These are phyloP conservation scores for Serendipita indica DNA, from an alignment of 768 basidiomycete species.

Conservation along the genomic window DNA sequence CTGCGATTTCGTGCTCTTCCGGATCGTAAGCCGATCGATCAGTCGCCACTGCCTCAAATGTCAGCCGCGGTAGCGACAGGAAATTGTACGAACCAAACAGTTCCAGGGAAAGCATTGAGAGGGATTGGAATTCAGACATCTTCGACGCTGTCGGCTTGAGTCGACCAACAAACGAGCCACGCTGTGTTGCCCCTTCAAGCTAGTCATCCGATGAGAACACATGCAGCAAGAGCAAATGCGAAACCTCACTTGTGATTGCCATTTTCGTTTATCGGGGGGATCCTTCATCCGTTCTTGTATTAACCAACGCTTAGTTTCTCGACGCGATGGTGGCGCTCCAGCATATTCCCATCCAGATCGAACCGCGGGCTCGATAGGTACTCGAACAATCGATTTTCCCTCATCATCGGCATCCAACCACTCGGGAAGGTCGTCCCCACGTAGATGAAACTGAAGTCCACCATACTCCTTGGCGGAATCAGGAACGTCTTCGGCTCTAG, in stretches of 20 bases:
- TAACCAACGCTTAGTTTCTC: conserved; percentile 39
- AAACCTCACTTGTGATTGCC: conserved; percentile 19
- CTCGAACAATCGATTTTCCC: background rate
- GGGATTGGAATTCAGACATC: conserved; percentile 43
- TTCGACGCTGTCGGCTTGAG: conserved; percentile 41
- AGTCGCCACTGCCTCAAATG: conserved; percentile 38
- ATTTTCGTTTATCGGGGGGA: conserved; percentile 16
- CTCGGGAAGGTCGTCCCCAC: conserved; percentile 43
- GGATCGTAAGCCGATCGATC: conserved; percentile 49
- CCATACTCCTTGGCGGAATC: conserved; percentile 59
- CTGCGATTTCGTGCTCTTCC: conserved; percentile 45
- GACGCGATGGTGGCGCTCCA: conserved; percentile 45
- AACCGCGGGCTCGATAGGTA: conserved; percentile 20
- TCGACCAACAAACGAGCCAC: conserved; percentile 42
- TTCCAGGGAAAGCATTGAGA: conserved; percentile 74
- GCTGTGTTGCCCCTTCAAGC: conserved; percentile 66
- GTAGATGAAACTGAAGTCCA: conserved; percentile 57
- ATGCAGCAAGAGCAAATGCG: background rate
- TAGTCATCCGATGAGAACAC: conserved; percentile 17
- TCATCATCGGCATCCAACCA: conserved; percentile 30
- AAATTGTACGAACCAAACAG: conserved; percentile 50
- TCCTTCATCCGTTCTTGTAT: conserved; percentile 19
- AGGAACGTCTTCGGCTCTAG: conserved; percentile 53
- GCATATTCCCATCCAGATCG: conserved; percentile 80
- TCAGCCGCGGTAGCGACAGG: background rate